These are phyloP conservation scores for Alternaria arbusti DNA, from an alignment of 2,329 filamentous ascomycete genomes.

Conservation along the genomic window DNA sequence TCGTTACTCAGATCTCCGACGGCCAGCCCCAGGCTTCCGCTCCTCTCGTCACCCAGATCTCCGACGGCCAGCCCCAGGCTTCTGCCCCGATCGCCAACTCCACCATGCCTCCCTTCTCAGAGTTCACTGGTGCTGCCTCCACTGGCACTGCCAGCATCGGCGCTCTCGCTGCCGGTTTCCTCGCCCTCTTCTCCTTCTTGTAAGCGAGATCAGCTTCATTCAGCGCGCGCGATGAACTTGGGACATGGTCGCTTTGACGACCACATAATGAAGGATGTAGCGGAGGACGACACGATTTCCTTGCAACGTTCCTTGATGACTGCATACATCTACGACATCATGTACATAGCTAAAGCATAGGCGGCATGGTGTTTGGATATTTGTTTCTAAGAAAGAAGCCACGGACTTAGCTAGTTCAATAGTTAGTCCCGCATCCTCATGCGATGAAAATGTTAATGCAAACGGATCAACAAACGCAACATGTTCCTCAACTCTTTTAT, in stretches of 20 bases:
- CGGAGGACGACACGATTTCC: conserved; percentile 7
- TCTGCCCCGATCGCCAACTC: conserved; percentile 18
- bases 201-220: conserved; percentile 18
- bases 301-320: conserved; percentile 15
- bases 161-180: conserved; percentile 35
- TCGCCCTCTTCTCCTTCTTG: conserved; percentile 39
- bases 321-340: conserved; percentile 6
- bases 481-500: not conserved
- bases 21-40: conserved; percentile 31
- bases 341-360: conserved; percentile 7
- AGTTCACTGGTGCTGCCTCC: conserved; percentile 43
- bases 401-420: not conserved
- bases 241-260: not conserved
- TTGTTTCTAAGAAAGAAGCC: not conserved
- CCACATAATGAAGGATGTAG: conserved; percentile 5
- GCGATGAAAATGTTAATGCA: not conserved
- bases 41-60: conserved; percentile 30
- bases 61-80: conserved; percentile 31
- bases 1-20: conserved; percentile 30
- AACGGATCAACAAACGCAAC: not conserved
- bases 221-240: not conserved
- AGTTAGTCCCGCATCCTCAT: not conserved
- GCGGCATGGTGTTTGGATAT: conserved; percentile 1
- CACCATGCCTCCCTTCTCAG: conserved; percentile 16
- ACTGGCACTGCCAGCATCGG: conserved; percentile 27